Base-by-base conservation (phyloP, 202 grass and related monocot species). In the Schoenoplectus triqueter region DNA sequence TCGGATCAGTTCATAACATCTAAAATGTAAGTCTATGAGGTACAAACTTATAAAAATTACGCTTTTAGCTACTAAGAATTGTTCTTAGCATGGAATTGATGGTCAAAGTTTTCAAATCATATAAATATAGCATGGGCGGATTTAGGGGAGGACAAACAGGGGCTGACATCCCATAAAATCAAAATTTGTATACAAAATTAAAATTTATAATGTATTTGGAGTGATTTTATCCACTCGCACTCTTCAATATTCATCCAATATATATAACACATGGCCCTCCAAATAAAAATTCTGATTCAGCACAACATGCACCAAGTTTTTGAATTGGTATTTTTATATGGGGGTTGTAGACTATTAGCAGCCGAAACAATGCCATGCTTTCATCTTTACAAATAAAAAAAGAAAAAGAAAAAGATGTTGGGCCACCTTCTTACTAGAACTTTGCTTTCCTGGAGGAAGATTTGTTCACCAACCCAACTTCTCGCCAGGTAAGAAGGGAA, bases 381-480 rank as follows among this genome's bases (percentile, higher is more conserved):
- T 54, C 49, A 31, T 75, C 50, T 73, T 50, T 5, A 14, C 51
- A 10, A 4, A 55, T 55, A 75, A 75, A 54, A 4, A 59, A 31
- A 31, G 4, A 55, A 75, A 75, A 75, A 54, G 6, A 73, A 49
- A 56, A 56, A 59, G 10, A 9, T 15, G 20, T 59, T 57, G 52
- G 5, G 52, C 15, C 15, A 20, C 31, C 21, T 56, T 78, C 8
- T 20, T 17, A 56, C 52, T 5, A 59, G 21, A 59, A 59, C 50
- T 59, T 62, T n/a, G 52, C 13, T 78, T 59, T 59, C 11, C 11
- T 57, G 6, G 2, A 78, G 50, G 52, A 78, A 59, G 13, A 17
- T 78, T 78, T 6, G 51, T 59, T 78, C 6, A 78, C 22, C 73
- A 78, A 78, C 73, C 73, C 73, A 59, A 59, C 31, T 78, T 78